Evolutionary conservation across 2,329 filamentous ascomycete genomes (phyloP), one percentile per base, ranked within the genome.

Genomic region (Ophiostoma novo-ulmi): DNA sequence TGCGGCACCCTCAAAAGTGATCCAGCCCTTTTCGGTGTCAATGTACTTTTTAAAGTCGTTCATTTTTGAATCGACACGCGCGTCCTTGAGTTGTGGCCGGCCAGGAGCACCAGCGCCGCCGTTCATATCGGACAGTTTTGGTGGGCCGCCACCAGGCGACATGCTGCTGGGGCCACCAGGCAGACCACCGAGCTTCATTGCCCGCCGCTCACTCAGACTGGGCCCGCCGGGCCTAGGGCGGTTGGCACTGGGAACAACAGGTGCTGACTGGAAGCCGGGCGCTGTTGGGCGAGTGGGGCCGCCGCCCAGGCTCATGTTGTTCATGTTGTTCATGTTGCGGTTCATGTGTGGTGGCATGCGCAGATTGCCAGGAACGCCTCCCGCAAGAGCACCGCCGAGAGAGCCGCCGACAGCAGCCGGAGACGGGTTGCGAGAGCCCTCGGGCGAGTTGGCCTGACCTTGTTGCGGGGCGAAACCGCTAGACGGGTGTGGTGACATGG

Each of bases 1-100:
- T 13, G 95, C 95, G 75, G 97, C 97, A 75, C 93, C 94, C 75
- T 93, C 92, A 80, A 99, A 99, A 10, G 90, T 96, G 73, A 99
- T 84, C 75, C 91, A 96, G 13, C 95, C 95, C 68, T 92, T 92
- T 77, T 97, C 92, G 0, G 93, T 90, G 77, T 99, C 94, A 72
- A 99, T 92, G 77, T 91, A 95, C 74, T 97, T 89, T 41, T 86
- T 86, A 76, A 88, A 88, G 70, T 88, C 85, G 74, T 85, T 85
- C 77, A 88, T 78, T 75, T 85, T 83, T 1, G 85, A 85, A 22
- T 82, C 79, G 52, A 80, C 80, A 5, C 77, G 76, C 44, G 79
- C 74, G 20, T 79, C 79, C 67, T 82, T 81, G 22, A 77, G 74
- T 2, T 73, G 67, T 8, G 75, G 79, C n/a, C 73, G 74, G 41